Conservation (phyloP, 2,329 filamentous ascomycete species). For the Fusarium sp. region DNA sequence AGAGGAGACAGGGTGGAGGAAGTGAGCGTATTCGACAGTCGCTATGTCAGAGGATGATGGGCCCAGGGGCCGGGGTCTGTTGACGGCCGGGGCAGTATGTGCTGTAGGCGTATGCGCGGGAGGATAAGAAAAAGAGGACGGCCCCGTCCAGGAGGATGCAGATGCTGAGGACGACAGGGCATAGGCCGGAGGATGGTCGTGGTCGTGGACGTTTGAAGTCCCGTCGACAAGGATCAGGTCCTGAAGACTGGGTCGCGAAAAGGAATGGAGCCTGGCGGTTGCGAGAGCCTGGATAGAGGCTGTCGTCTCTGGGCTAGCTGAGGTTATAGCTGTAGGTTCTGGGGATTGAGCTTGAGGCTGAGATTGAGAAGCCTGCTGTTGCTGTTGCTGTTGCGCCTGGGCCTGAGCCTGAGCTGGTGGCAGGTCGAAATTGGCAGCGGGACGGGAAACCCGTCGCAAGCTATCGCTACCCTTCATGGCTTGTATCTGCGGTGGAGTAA, state of each 20-base stretch:
- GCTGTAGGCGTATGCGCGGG: constrained; percentile 21
- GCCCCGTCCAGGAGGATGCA: constrained; percentile 34
- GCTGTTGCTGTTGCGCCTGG: constrained; percentile 15
- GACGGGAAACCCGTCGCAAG: constrained; percentile 46
- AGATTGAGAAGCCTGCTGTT: constrained; percentile 36
- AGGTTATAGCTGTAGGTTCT: constrained; percentile 13
- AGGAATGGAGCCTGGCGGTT: constrained; percentile 42
- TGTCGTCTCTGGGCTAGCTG: constrained; percentile 18
- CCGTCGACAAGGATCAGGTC: constrained; percentile 39
- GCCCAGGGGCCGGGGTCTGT: constrained; percentile 43
- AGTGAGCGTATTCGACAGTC: constrained; percentile 40
- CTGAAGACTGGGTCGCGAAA: constrained; percentile 43
- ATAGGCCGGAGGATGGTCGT: constrained; percentile 39
- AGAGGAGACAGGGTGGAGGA: constrained; percentile 43
- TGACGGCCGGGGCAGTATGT: constrained; percentile 28
- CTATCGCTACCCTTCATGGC: constrained; percentile 49
- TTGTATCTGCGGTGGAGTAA: constrained; percentile 47
- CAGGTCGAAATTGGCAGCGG: constrained; percentile 47
- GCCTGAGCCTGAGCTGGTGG: constrained; percentile 33
- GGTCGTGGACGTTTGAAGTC: constrained; percentile 25
- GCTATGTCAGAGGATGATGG: constrained; percentile 45
- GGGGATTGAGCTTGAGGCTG: constrained; percentile 23
- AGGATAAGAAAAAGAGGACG: constrained; percentile 42
- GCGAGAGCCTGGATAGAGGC: constrained; percentile 35
- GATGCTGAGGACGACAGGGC: constrained; percentile 28